Evolutionary conservation across 2,329 filamentous ascomycete species (phyloP).

Genomic region (Calonectria hongkongensis): DNA sequence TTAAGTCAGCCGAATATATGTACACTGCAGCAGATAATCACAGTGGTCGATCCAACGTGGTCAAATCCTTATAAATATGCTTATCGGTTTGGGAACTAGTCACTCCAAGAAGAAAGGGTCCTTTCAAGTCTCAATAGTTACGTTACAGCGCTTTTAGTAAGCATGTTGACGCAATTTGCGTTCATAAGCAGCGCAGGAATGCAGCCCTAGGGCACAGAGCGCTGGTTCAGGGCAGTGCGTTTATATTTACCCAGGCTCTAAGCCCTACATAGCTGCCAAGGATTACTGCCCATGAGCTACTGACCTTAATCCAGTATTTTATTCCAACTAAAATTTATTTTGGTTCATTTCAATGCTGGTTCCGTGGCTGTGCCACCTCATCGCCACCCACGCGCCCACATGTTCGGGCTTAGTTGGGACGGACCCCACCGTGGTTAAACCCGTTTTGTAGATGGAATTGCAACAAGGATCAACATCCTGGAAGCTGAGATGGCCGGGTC

Average conservation of each 20-base stretch:
- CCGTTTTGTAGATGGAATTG: background rate
- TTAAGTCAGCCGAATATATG: no score
- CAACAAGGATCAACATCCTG: constrained; percentile 1
- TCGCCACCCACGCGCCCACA: constrained; percentile 5
- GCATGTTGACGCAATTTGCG: background rate
- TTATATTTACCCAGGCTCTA: background rate
- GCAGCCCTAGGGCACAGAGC: background rate
- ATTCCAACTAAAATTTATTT: constrained; percentile 5
- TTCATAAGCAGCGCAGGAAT: background rate
- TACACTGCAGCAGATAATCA: no score
- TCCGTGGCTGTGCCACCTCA: background rate
- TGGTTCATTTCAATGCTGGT: background rate
- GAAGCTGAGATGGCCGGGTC: background rate
- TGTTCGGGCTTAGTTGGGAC: background rate
- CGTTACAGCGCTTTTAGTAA: background rate
- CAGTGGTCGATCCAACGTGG: no score
- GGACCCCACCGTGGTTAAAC: constrained; percentile 7
- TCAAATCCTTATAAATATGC: no score
- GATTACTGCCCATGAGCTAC: background rate
- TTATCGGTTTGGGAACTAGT: no score
- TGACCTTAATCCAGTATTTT: background rate
- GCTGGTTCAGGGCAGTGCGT: background rate
- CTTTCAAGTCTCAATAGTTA: background rate
- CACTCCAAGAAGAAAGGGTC: no score
- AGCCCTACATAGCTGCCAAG: background rate